Conservation (phyloP, 257 asterid genomes). For the Salvia miltiorrhiza region DNA sequence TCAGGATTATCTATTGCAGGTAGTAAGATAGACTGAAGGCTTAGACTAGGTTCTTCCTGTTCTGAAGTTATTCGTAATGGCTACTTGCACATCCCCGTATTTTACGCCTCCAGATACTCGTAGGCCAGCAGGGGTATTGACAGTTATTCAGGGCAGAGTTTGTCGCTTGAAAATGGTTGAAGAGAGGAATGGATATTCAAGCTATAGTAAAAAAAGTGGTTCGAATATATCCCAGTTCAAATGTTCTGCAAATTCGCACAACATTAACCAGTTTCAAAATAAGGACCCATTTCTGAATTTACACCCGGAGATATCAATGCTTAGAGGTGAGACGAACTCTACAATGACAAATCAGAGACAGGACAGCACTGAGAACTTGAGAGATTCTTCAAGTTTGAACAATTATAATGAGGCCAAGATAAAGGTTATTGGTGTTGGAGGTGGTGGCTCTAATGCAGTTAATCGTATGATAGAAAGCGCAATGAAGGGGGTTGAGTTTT, state of each 20-base stretch:
- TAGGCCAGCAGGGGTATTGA: slow-evolving; percentile 41
- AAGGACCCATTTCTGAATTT: slow-evolving; percentile 73
- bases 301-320: slow-evolving; percentile 84
- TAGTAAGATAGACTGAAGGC: slow-evolving; percentile 1
- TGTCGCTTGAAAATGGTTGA: slow-evolving; percentile 48
- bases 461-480: slow-evolving; percentile 93
- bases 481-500: slow-evolving; percentile 93
- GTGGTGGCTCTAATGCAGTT: slow-evolving; percentile 97
- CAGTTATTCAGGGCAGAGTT: slow-evolving; percentile 45
- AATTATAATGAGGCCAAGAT: slow-evolving; percentile 78
- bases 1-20: slow-evolving; percentile 22
- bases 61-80: slow-evolving; percentile 42
- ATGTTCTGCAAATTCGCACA: slow-evolving; percentile 65
- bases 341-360: slow-evolving; percentile 41
- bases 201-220: slow-evolving; percentile 29
- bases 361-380: slow-evolving; percentile 54
- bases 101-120: slow-evolving; percentile 54
- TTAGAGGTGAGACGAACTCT: slow-evolving; percentile 63
- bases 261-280: slow-evolving; percentile 45
- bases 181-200: slow-evolving; percentile 42
- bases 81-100: slow-evolving; percentile 53
- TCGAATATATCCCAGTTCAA: slow-evolving; percentile 36
- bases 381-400: slow-evolving; percentile 41
- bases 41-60: not conserved
- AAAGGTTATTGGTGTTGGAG: slow-evolving; percentile 96